Evolutionary conservation across 805 yeast genomes (phyloP), one percentile per base, ranked within the genome.

Genomic region (Candida boleticola): DNA sequence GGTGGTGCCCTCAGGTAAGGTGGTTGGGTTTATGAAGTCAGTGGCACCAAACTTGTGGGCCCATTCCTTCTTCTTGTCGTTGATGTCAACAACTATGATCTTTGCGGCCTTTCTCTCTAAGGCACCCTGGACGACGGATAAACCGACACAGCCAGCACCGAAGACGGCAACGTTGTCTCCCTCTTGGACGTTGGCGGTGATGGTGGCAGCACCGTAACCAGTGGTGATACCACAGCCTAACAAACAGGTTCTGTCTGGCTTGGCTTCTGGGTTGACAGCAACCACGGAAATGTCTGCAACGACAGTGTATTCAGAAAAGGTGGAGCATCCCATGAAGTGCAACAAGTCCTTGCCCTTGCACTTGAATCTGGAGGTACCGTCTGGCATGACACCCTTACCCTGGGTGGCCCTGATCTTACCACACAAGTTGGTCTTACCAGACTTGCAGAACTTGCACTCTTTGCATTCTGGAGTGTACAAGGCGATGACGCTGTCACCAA

Each of bases 161-260:
- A 95, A 93, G 32, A 93, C 87, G 36, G 97, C 99, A 48, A 93
- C 89, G 46, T 85, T 87, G 61, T 92, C 97, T 54, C 97, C 97
- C 61, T 80, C 76, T 60, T 85, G 82, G 45, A 95, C 92, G 55
- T 87, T 76, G 46, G 97, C 98, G 39, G 96, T 88, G 72, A 87
- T 87, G 54, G 86, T 79, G 41, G 97, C 99, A 39, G 98, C 96
- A 66, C 99, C 99, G 62, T 87, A 87, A 50, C 99, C 99, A 40
- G 99, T 93, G 41, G 99, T 93, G 58, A 93, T 87, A 74, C 99
- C 99, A 67, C 99, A 93, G 39, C 99, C 99, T 56, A 95, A 79
- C 64, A 95, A 71, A 73, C 98, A 89, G 30, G 90, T 85, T 60
- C 84, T 80, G 60, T 88, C 96, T 63, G 82, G 75, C 47, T 88